Conservation (phyloP, 2,329 filamentous ascomycete species). For the Arthroderma sp. region DNA sequence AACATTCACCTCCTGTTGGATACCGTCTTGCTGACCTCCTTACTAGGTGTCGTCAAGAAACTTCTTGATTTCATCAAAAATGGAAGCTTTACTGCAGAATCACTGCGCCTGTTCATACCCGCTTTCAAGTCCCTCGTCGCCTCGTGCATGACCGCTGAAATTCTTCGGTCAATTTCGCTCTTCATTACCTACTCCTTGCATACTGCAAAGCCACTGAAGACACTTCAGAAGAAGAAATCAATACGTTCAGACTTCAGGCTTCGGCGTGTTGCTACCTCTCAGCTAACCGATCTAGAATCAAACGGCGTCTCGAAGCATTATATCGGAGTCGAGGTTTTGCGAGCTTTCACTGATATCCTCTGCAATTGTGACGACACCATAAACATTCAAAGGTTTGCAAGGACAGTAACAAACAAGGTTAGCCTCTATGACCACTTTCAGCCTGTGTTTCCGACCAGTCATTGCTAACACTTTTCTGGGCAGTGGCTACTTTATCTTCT, state of each 20-base stretch:
- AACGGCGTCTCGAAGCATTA: slow-evolving; percentile 47
- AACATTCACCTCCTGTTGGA: not conserved
- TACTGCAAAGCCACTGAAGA: slow-evolving; percentile 34
- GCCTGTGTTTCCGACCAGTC: slow-evolving; percentile 6
- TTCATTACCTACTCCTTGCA: slow-evolving; percentile 92
- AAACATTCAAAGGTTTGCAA: slow-evolving; percentile 75
- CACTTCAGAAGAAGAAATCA: slow-evolving; percentile 35
- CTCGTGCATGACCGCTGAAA: slow-evolving; percentile 69
- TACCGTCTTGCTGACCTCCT: slow-evolving; percentile 11
- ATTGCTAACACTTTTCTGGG: slow-evolving; percentile 2
- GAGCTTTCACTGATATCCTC: slow-evolving; percentile 63
- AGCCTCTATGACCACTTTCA: slow-evolving; percentile 11
- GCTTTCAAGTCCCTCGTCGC: slow-evolving; percentile 70
- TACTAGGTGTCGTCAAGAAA: slow-evolving; percentile 70
- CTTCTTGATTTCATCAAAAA: slow-evolving; percentile 82
- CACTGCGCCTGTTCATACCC: slow-evolving; percentile 61
- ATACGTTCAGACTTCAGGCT: slow-evolving; percentile 22
- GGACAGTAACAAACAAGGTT: slow-evolving; percentile 90
- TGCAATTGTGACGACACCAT: slow-evolving; percentile 57
- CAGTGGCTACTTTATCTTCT: slow-evolving; percentile 87
- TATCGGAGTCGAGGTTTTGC: slow-evolving; percentile 60
- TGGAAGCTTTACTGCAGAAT: slow-evolving; percentile 59
- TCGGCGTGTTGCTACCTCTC: slow-evolving; percentile 18
- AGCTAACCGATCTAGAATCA: slow-evolving; percentile 28
- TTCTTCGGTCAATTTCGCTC: slow-evolving; percentile 72